Conservation (phyloP, 129 eudicot species). For the Cynara cardunculus region DNA sequence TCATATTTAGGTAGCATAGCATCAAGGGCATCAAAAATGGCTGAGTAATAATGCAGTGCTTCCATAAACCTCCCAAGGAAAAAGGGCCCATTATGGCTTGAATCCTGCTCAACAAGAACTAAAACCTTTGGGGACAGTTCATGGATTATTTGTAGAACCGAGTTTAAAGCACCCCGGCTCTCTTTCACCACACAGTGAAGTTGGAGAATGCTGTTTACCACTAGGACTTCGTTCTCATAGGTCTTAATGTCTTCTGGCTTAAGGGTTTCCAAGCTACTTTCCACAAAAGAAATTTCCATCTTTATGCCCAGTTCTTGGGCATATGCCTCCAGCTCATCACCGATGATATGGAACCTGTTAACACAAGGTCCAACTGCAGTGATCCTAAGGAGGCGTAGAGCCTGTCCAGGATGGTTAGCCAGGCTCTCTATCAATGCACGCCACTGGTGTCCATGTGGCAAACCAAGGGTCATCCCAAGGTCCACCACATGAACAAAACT, state of each 20-base stretch:
- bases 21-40: constrained; percentile 52
- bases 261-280: constrained; percentile 38
- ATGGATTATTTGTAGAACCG: constrained; percentile 42
- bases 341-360: constrained; percentile 25
- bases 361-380: constrained; percentile 40
- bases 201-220: constrained; percentile 46
- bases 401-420: constrained; percentile 28
- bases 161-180: constrained; percentile 49
- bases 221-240: constrained; percentile 31
- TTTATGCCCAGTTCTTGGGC: constrained; percentile 32
- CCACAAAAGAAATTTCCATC: constrained; percentile 37
- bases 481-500: constrained; percentile 52
- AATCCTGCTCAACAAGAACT: constrained; percentile 50
- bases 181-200: constrained; percentile 54
- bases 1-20: constrained; percentile 51
- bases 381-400: constrained; percentile 32
- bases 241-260: constrained; percentile 37
- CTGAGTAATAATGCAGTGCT: constrained; percentile 52
- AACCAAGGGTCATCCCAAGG: constrained; percentile 53
- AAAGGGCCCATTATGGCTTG: constrained; percentile 58
- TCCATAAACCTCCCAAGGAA: constrained; percentile 59
- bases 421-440: constrained; percentile 38
- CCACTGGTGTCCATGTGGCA: constrained; percentile 51
- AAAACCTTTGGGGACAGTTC: constrained; percentile 41
- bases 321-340: constrained; percentile 38